Conservation (phyloP, 805 yeast species). For the Candida boidinii region DNA sequence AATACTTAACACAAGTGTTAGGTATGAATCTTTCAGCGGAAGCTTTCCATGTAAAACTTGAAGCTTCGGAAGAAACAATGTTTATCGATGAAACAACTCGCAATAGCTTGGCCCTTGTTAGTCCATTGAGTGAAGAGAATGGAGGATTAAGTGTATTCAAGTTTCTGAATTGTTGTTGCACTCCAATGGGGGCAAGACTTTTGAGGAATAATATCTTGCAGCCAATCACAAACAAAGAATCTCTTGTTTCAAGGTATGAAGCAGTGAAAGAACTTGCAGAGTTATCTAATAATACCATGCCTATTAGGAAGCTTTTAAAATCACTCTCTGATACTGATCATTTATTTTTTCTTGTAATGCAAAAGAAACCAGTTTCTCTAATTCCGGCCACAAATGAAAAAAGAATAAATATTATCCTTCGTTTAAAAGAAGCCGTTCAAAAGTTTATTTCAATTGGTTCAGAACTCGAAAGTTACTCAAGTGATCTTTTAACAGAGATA, state of each 20-base stretch:
- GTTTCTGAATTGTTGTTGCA: slow-evolving; percentile 28
- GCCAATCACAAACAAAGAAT: slow-evolving; percentile 31
- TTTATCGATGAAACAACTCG: slow-evolving; percentile 32
- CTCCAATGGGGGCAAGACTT: slow-evolving; percentile 38
- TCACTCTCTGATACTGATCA: slow-evolving; percentile 31
- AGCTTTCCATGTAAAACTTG: slow-evolving; percentile 27
- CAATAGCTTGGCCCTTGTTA: slow-evolving; percentile 29
- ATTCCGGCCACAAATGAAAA: slow-evolving; percentile 20
- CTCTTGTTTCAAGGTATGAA: slow-evolving; percentile 27
- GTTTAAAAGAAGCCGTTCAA: slow-evolving; percentile 28
- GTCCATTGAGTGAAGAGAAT: slow-evolving; percentile 20
- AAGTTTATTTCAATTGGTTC: slow-evolving; percentile 11
- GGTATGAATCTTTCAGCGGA: slow-evolving; percentile 14
- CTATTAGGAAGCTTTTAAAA: slow-evolving; percentile 16
- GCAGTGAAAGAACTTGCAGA: slow-evolving; percentile 31
- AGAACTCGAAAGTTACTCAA: slow-evolving; percentile 8
- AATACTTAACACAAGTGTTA: slow-evolving; percentile 12
- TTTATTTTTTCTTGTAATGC: slow-evolving; percentile 28
- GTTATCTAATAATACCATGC: slow-evolving; percentile 8
- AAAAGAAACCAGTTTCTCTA: slow-evolving; percentile 14
- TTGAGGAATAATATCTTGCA: slow-evolving; percentile 36
- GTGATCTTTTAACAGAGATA: slow-evolving; percentile 16
- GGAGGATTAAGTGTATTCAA: slow-evolving; percentile 27
- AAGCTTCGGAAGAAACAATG: slow-evolving; percentile 32
- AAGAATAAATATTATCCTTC: slow-evolving; percentile 31